Evolutionary conservation across 2,329 filamentous ascomycete genomes (phyloP), one percentile per base, ranked within the genome.

Genomic region (Paraphoma chrysanthemicola): DNA sequence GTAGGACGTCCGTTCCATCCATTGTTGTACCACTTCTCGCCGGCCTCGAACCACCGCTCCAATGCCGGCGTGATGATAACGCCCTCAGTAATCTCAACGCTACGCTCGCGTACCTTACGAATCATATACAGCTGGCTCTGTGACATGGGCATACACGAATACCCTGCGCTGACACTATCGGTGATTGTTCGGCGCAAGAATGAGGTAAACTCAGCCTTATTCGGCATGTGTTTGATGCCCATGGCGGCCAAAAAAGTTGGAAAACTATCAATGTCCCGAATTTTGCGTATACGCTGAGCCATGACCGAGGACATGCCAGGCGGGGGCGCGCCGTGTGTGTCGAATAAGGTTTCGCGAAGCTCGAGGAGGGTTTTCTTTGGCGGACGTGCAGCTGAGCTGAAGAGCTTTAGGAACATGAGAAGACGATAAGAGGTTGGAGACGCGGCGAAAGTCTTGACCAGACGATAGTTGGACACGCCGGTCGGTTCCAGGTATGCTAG

Each of bases 321-420:
- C 0, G 81, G 79, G 3, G 82, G 81, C 1, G 77, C 80, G 33
- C 82, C 81, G 54, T 83, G 80, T 3, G 77, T 73, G 7, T 75
- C 68, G 65, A 83, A 84, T 3, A 83, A 76, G 43, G 76, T 76
- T 38, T 83, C 78, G 48, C 79, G 76, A 30, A 83, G 67, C 46
- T 78, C 57, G 3, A 45, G 47, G 4, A 83, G 71, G 1, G 77
- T 61, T 31, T 74, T 77, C 7, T 65, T 64, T 2, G 71, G 64
- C 0, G 75, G 75, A 2, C 81, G 76, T 3, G 79, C 81, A 0
- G 77, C 79, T 46, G 70, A 77, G 9, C 79, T 78, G 68, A 85
- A 84, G 12, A 84, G 73, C 53, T 82, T 81, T 9, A 80, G 78
- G 70, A 85, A 83, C 82, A 85, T 84, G 28, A 85, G 74, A 4